Base-by-base conservation (phyloP, 768 basidiomycete species). In the Lactarius evosmus region DNA sequence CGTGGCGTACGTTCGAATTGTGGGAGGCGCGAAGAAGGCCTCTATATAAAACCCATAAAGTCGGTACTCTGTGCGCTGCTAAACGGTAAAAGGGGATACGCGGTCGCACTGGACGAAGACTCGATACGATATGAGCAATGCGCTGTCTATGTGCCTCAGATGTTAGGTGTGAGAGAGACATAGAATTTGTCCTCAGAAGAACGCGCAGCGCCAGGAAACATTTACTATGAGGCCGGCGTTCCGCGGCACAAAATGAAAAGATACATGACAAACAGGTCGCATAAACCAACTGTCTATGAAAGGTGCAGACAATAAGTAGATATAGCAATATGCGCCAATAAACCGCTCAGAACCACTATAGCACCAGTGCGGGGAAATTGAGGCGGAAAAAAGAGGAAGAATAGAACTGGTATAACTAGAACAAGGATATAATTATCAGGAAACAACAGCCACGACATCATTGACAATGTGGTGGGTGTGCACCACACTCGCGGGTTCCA, bases 11-110 rank as follows among this genome's bases (percentile, higher is more conserved):
- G 70, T 83, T 77, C 30, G 82, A 79, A 16, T 79, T 79, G 0
- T 84, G 82, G 7, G 88, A 79, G 44, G 79, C 69, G 32, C 79
- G 75, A 54, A 91, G 74, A 16, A 95, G 78, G 4, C 84, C 83
- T 25, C 91, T 81, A 72, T 93, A 95, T 6, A 95, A 75, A 0
- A 79, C 74, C 88, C 90, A 91, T 69, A 89, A 73, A 0, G 91
- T 93, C 4, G 93, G 92, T 29, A 86, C 74, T 29, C 87, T 83
- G 72, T 95, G 94, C 0, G 86, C 86, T 0, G 80, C 78, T 30
- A 93, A 85, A 55, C 82, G 72, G 70, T 80, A 92, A 69, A 93
- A 90, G 3, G 88, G 85, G 3, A 83, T 78, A 25, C 80, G 78
- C 9, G 88, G 84, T 12, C 84, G 79, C 6, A 85, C 16, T 34